These are phyloP conservation scores for Euphorbia peplus DNA, from an alignment of 345 rosid genomes.

Conservation along the genomic window DNA sequence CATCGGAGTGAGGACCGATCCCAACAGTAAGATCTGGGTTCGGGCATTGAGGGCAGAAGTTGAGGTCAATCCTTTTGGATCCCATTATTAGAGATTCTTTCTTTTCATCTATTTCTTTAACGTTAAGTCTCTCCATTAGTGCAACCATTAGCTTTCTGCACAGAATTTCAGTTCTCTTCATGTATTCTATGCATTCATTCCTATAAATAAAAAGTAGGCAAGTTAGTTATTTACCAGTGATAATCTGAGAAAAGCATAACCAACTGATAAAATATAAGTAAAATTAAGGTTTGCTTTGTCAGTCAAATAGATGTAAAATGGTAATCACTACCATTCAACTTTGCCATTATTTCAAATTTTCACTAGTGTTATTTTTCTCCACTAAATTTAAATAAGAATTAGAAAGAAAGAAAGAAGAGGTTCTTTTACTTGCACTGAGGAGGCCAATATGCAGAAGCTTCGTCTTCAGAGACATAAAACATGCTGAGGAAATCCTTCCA, in stretches of 20 bases:
- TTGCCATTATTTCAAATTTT: too few species aligned
- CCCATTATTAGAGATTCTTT: constrained; percentile 24
- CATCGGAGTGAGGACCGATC: constrained; percentile 21
- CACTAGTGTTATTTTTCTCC: too few species aligned
- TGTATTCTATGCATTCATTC: constrained; percentile 22
- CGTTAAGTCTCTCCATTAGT: constrained; percentile 20
- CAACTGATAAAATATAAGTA: too few species aligned
- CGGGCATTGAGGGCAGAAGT: constrained; percentile 25
- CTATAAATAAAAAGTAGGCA: not conserved
- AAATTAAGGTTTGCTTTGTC: too few species aligned
- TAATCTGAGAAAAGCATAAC: too few species aligned
- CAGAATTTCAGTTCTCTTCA: constrained; percentile 19
- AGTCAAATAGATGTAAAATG: too few species aligned
- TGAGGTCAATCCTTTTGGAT: constrained; percentile 20
- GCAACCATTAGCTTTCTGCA: constrained; percentile 10
- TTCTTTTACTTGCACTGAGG: constrained; percentile 19
- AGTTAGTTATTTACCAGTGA: too few species aligned
- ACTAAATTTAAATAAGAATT: too few species aligned
- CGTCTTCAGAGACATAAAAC: constrained; percentile 21
- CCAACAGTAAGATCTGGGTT: constrained; percentile 24
- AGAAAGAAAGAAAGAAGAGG: too few species aligned
- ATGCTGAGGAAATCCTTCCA: constrained; percentile 27
- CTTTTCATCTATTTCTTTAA: constrained; percentile 18
- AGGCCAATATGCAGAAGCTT: constrained; percentile 25
- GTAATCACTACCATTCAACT: too few species aligned